These are phyloP conservation scores for Dispira simplex DNA, from an alignment of 192 early-diverging fungal species.

Conservation along the genomic window DNA sequence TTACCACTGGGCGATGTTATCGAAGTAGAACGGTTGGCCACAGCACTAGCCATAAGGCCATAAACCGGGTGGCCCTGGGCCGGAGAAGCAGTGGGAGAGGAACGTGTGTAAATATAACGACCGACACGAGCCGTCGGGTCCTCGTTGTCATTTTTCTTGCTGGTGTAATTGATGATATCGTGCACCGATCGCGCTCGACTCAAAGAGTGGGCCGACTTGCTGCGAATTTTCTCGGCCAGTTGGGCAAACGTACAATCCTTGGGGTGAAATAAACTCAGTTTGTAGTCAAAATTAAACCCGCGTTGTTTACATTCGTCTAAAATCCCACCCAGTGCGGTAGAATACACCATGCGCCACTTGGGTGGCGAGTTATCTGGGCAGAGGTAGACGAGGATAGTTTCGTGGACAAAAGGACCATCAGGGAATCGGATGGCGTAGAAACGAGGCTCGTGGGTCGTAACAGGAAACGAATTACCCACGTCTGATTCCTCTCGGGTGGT, in stretches of 20 bases:
- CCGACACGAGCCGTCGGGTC: constrained; percentile 3
- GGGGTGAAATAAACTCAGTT: constrained; percentile 21
- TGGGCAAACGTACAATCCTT: constrained; percentile 26
- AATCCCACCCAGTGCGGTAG: constrained; percentile 21
- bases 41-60: constrained; percentile 5
- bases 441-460: constrained; percentile 15
- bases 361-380: constrained; percentile 27
- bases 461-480: background rate
- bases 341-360: constrained; percentile 32
- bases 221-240: constrained; percentile 24
- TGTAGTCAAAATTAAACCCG: constrained; percentile 19
- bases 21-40: background rate
- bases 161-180: constrained; percentile 22
- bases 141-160: background rate
- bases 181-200: constrained; percentile 20
- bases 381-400: constrained; percentile 26
- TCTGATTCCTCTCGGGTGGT: background rate
- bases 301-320: constrained; percentile 23
- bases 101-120: constrained; percentile 7
- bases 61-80: constrained; percentile 4
- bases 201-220: constrained; percentile 23
- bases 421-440: constrained; percentile 27
- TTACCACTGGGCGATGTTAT: background rate
- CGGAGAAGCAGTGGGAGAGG: background rate
- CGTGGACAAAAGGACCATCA: constrained; percentile 8